These are phyloP conservation scores for Patellifolia procumbens DNA, from an alignment of 179 eudicot genomes.

Conservation along the genomic window DNA sequence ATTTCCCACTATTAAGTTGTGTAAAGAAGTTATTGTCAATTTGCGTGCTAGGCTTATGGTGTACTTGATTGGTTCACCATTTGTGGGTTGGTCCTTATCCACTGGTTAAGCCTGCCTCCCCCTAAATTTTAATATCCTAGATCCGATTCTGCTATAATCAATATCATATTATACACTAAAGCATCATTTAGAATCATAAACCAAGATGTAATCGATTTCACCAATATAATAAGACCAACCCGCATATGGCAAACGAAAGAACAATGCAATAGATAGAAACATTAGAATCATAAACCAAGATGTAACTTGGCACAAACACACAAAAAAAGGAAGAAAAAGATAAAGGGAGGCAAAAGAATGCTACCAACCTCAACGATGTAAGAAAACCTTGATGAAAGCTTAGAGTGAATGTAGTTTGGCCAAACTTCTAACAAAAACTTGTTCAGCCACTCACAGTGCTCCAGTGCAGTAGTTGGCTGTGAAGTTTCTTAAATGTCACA, in stretches of 20 bases:
- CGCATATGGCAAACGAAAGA: neutral
- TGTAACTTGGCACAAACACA: neutral
- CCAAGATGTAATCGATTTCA: too few species aligned
- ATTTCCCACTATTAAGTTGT: too few species aligned
- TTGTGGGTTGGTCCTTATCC: too few species aligned
- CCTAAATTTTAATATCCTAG: too few species aligned
- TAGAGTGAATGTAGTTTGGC: conserved; percentile 75
- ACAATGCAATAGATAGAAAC: neutral
- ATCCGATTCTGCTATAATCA: too few species aligned
- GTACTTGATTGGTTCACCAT: too few species aligned
- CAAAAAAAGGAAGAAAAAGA: conserved; percentile 7
- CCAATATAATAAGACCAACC: too few species aligned
- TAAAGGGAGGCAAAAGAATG: neutral
- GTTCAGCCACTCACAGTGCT: conserved; percentile 97
- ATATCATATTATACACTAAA: too few species aligned
- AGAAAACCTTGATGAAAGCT: conserved; percentile 67
- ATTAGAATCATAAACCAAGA: neutral
- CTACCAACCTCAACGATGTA: conserved; percentile 71
- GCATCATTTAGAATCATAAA: too few species aligned
- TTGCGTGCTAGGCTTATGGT: too few species aligned
- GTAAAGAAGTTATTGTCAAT: too few species aligned
- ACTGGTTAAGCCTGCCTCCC: too few species aligned
- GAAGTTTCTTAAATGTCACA: conserved; percentile 24
- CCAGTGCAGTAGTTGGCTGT: conserved; percentile 88
- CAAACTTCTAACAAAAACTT: conserved; percentile 79